Conservation (phyloP, 208 protist genomes). For the Leishmania tarentolae region DNA sequence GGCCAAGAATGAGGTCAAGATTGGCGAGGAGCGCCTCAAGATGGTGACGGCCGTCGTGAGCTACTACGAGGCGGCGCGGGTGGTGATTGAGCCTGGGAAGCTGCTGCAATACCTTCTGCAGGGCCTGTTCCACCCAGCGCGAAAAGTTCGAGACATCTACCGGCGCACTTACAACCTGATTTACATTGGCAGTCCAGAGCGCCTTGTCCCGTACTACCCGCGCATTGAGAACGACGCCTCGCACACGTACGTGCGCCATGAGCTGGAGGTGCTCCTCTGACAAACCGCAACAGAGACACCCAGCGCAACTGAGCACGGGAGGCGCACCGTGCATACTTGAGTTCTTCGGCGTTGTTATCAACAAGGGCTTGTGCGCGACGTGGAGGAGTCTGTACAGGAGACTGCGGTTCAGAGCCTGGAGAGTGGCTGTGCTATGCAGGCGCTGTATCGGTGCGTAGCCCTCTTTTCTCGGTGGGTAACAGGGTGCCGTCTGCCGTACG, state of each 20-base stretch:
- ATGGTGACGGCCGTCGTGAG: slow-evolving; percentile 96
- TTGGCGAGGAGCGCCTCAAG: slow-evolving; percentile 85
- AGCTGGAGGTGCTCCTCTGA: slow-evolving; percentile 80
- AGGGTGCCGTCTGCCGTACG: not conserved
- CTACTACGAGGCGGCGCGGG: slow-evolving; percentile 97
- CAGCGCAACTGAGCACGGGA: not conserved
- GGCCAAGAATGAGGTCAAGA: slow-evolving; percentile 83
- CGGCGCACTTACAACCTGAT: slow-evolving; percentile 99
- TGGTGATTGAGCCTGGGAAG: slow-evolving; percentile 93
- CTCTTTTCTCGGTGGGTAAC: not conserved
- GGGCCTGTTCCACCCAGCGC: slow-evolving; percentile 98
- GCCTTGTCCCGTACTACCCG: slow-evolving; percentile 95
- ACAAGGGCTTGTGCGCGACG: not conserved
- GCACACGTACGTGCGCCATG: slow-evolving; percentile 69
- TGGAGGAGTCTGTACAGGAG: not conserved
- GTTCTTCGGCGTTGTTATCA: not conserved
- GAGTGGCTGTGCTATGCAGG: not conserved
- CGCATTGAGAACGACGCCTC: slow-evolving; percentile 59
- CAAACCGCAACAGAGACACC: not conserved
- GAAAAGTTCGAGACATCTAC: slow-evolving; percentile 98
- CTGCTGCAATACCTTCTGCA: slow-evolving; percentile 97
- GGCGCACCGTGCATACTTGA: not conserved
- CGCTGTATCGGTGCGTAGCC: not conserved
- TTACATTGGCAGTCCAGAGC: slow-evolving; percentile 97
- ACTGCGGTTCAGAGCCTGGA: not conserved